Evolutionary conservation across 768 basidiomycete genomes (phyloP), one percentile per base, ranked within the genome.

Genomic region (Lactifluus piperatus): DNA sequence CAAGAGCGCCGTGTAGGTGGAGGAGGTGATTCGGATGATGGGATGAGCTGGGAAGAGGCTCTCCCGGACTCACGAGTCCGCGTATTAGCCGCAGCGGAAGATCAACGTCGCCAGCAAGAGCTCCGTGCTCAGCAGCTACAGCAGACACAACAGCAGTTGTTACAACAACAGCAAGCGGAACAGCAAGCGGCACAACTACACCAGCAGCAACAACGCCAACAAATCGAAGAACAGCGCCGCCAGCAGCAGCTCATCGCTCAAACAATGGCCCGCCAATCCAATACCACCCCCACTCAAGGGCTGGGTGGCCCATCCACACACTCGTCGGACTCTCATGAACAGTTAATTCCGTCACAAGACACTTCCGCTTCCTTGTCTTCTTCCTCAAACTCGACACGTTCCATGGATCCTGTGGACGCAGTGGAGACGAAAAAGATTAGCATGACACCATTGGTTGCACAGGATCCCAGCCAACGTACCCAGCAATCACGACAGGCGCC

Each of bases 41-140:
- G 85, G 2, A 89, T 94, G 82, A 79, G 81, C 60, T 94, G 94
- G 93, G 91, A 93, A 49, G 88, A 91, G 54, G 71, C 76, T 37
- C 79, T 77, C 11, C 83, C 81, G 2, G 81, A 80, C 54, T 76
- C 78, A 45, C 79, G 77, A 54, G 70, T 68, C 3, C 14, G 62
- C 45, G 65, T 71, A 13, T 27, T 64, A 44, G 37, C 68, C 60
- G 57, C 77, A 14, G 73, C 72, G 4, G 57, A 66, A 37, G 58
- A 54, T 29, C 52, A 70, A 57, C 71, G 67, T 37, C 72, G 68
- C 34, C 72, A 73, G 36, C 67, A 71, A 49, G 68, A 71, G 26
- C 64, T 60, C 39, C 62, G 66, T 10, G 45, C 51, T n/a, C 68
- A 69, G 51, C 70, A 64, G 20, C 51, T 61, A 11, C 46, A 55